Base-by-base conservation (phyloP, 768 basidiomycete species). In the Boletus sensibilis region DNA sequence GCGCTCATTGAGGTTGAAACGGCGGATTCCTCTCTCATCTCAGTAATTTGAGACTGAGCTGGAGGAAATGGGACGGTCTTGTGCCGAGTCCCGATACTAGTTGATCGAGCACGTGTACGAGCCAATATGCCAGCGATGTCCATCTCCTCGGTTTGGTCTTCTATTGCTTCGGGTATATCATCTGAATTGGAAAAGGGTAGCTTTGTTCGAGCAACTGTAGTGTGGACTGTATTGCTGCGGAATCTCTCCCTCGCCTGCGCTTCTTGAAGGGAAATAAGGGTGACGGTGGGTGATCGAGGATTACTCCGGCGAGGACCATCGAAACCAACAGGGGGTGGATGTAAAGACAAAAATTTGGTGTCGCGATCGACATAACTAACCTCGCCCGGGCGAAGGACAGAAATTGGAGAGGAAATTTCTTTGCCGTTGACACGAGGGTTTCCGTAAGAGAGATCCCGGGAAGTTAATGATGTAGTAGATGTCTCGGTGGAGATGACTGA, bases 201-300 rank as follows among this genome's bases (percentile, higher is more conserved):
- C 8, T 63, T 65, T 37, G 60, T 59, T 48, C 64, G 62, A 29
- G 68, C 54, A 44, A 71, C 58, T 2, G 68, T 55, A 50, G 62
- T 58, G 44, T 76, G 72, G 20, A 68, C 69, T 4, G 80, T 79
- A n/a, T 72, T 72, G 61, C 77, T 81, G 49, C 86, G 82, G 43
- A 81, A 75, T 48, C 86, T 82, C 66, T 87, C 79, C 53, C 77
- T 72, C 13, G 85, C 88, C 62, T 89, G 83, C 4, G 90, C 90
- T 73, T 92, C 88, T 65, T 91, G 87, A 51, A 92, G 76, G 5
- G 88, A 82, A 48, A 92, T 91, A 38, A 92, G 79, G 31, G 81
- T 76, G 59, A 90, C 85, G 16, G 81, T 72, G 21, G 84, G 78
- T 13, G 80, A 72, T 9, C 71, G 64, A 56, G 58, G 77, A 50